A percentile compares a stretch with the other conserved stretches of the same genome.
phyloP scores from a whole-genome alignment of 306 rosid genomes.

The Aeschynomene evenia region DNA sequence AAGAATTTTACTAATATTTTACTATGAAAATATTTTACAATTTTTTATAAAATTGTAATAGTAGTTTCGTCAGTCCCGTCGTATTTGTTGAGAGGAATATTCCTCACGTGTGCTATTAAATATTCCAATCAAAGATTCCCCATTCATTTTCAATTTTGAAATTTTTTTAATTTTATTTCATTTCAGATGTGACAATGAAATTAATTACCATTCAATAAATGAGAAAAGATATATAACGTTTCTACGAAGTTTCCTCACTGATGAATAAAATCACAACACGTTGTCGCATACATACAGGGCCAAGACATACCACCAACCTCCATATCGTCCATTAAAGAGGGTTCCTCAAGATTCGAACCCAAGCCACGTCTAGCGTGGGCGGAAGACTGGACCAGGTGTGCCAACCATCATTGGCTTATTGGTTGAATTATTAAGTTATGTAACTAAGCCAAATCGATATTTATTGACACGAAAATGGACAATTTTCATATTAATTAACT shows the following conservation, averaged over 20 bases:
- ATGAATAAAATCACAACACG: background rate
- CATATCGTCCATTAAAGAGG: too few species aligned
- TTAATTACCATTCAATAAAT: background rate
- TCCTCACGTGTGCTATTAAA: background rate
- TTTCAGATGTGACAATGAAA: constrained; percentile 10
- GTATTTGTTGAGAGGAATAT: constrained; percentile 22
- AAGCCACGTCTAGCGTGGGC: too few species aligned
- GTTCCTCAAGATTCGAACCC: too few species aligned
- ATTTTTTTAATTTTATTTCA: background rate
- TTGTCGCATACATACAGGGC: too few species aligned
- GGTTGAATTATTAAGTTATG: too few species aligned
- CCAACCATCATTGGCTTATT: too few species aligned
- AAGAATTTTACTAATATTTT: too few species aligned
- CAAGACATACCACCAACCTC: too few species aligned
- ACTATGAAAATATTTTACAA: background rate
- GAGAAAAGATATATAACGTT: background rate
- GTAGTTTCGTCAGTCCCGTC: background rate
- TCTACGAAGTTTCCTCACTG: background rate
- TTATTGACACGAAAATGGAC: background rate
- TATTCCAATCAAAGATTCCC: constrained; percentile 14
- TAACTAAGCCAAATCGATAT: background rate
- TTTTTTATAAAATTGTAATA: background rate
- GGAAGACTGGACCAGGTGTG: too few species aligned
- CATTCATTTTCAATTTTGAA: background rate
- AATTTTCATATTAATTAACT: constrained; percentile 5